Evolutionary conservation across 2,329 filamentous ascomycete species (phyloP).

Genomic region (Phaeosphaeria sp.): DNA sequence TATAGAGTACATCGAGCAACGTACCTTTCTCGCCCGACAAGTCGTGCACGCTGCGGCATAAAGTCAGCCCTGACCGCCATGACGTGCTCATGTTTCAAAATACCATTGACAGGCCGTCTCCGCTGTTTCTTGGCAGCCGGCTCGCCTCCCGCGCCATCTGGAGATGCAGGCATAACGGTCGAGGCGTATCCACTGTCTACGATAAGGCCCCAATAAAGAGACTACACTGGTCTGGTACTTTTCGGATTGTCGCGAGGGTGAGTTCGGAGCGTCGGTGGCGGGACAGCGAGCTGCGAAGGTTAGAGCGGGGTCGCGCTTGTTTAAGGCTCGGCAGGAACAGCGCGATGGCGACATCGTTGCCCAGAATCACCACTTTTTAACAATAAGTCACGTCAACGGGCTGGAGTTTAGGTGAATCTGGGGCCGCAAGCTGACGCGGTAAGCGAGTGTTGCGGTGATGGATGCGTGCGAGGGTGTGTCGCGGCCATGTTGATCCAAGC

Average conservation of each 20-base stretch:
- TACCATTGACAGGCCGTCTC: conserved; percentile 13
- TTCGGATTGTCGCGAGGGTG: conserved; percentile 7
- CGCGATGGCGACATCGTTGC: conserved; percentile 1
- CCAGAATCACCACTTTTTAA: conserved; percentile 1
- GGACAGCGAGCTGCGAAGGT: neutral
- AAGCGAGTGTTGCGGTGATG: neutral
- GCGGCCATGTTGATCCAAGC: too few relatives aligned
- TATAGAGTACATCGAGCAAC: neutral
- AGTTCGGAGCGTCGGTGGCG: conserved; percentile 1
- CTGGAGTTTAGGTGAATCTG: neutral
- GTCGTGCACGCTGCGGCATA: conserved; percentile 19
- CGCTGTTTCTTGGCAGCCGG: conserved; percentile 10
- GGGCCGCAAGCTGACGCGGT: neutral
- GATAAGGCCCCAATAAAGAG: neutral
- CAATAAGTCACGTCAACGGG: neutral
- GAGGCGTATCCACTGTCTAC: neutral
- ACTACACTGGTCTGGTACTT: neutral
- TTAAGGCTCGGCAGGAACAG: conserved; percentile 4
- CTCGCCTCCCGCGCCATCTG: conserved; percentile 2
- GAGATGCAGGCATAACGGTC: conserved; percentile 4
- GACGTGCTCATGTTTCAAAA: conserved; percentile 4
- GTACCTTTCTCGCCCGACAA: conserved; percentile 26
- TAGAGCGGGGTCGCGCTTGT: neutral
- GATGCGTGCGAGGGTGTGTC: neutral
- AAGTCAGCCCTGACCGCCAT: conserved; percentile 8